Base-by-base conservation (phyloP, 2,329 filamentous ascomycete genomes). In the Leptodontidium sp. region DNA sequence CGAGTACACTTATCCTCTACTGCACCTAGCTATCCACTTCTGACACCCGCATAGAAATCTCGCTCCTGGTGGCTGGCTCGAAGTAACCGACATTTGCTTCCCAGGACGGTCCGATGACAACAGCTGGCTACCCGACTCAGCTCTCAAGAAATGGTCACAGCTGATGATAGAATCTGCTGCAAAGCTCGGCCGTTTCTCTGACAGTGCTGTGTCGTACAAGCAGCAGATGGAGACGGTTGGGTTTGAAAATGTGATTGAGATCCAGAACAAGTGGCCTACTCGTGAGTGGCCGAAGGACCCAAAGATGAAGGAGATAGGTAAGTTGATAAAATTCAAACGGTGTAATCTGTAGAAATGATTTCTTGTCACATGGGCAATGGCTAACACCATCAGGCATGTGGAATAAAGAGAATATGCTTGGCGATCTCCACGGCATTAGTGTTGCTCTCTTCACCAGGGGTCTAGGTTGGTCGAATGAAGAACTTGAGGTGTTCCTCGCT, bases 371-470 rank as follows among this genome's bases (percentile, higher is more conserved):
- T 21, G 21, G 21, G 21, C 21, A 21, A 21, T 21, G 21, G 21
- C 21, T 21, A 21, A 21, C 21, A 21, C 21, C 21, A 35, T 35
- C 32, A 35, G 52, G 52, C 35, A 55, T 55, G 38, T 57, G 52
- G 24, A 55, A 57, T 15, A 21, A 57, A 32, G 62, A 65, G 26
- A 65, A 57, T 29, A 43, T 65, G 6, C 24, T 57, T 14, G 21
- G 29, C 40, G 64, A 59, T 7, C 26, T 65, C 17, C 63, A 70
- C 17, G 69, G 62, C 0, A 65, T 70, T 40, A 57, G 61, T 11
- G 50, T 70, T 57, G 66, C 59, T 17, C 24, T 70, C 2, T 68
- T 67, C 61, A 68, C 66, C 1, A 59, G 68, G 9, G 62, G 50
- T 1, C 14, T 70, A 15, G 68, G 68, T 24, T 68, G 67, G 65